A percentile compares a stretch with the other conserved stretches of the same genome.
phyloP scores from a whole-genome alignment of 2,329 filamentous ascomycete genomes.

The Aspergillus sojae region DNA sequence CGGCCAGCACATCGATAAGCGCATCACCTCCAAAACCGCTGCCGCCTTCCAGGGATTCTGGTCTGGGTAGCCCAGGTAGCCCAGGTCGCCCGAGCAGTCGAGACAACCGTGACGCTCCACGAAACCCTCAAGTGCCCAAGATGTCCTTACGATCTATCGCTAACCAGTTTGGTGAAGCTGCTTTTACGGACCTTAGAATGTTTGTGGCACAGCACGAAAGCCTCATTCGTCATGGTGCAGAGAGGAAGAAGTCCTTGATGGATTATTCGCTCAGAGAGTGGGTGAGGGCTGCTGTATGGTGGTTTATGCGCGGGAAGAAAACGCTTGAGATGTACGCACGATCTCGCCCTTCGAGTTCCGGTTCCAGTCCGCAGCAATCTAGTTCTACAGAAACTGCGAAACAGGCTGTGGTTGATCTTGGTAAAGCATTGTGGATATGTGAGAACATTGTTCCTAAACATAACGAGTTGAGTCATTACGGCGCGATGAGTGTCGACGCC shows the following conservation, averaged over 20 bases:
- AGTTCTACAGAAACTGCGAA: constrained; percentile 53
- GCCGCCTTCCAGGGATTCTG: constrained; percentile 14
- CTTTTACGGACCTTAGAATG: constrained; percentile 68
- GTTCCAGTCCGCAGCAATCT: constrained; percentile 50
- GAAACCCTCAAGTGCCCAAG: constrained; percentile 31
- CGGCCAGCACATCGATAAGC: constrained; percentile 24
- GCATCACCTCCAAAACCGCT: constrained; percentile 22
- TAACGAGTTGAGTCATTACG: constrained; percentile 43
- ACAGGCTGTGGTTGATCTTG: constrained; percentile 82
- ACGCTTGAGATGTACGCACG: constrained; percentile 73
- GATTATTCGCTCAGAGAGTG: constrained; percentile 68
- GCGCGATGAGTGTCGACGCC: constrained; percentile 42
- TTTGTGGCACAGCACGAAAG: constrained; percentile 74
- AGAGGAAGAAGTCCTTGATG: constrained; percentile 68
- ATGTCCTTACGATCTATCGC: constrained; percentile 40
- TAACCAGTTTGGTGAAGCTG: constrained; percentile 61
- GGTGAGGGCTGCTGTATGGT: constrained; percentile 77
- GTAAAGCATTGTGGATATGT: constrained; percentile 83
- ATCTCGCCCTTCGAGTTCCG: constrained; percentile 59
- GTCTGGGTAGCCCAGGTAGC: constrained; percentile 10
- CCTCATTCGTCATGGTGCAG: constrained; percentile 76
- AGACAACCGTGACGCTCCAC: constrained; percentile 20
- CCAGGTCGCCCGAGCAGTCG: constrained; percentile 20
- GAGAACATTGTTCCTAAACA: constrained; percentile 44
- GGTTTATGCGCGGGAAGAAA: constrained; percentile 81